Conservation (phyloP, 306 rosid genomes). For the Corylus heterophylla region DNA sequence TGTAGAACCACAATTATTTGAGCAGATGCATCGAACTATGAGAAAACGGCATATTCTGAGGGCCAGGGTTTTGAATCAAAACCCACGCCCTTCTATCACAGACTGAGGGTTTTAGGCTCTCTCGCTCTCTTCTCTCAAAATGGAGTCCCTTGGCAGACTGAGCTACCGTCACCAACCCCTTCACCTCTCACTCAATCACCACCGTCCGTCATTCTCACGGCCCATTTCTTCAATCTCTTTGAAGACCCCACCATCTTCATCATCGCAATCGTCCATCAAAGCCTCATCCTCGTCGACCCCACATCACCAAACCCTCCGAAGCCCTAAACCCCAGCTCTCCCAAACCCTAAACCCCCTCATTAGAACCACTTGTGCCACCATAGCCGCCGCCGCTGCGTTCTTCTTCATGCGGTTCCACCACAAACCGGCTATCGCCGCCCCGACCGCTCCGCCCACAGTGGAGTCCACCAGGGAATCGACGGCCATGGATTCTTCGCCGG, state of each 20-base stretch:
- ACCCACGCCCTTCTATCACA: neutral
- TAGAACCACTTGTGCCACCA: conserved; percentile 50
- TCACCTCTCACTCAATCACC: conserved; percentile 50
- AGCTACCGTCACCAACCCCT: conserved; percentile 46
- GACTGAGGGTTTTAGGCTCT: conserved; percentile 19
- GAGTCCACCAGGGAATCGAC: conserved; percentile 35
- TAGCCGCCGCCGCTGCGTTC: conserved; percentile 56
- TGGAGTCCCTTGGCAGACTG: conserved; percentile 56
- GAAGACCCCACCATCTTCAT: conserved; percentile 9
- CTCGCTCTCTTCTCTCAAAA: conserved; percentile 21
- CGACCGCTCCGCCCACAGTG: conserved; percentile 20
- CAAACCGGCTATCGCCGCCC: conserved; percentile 52
- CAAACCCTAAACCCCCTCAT: conserved; percentile 44
- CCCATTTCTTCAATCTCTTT: conserved; percentile 41
- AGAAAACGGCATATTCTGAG: neutral
- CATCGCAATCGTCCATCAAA: conserved; percentile 34
- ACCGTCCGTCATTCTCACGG: conserved; percentile 34
- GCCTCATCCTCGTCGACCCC: conserved; percentile 33
- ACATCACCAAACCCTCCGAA: conserved; percentile 19
- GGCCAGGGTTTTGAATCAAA: neutral
- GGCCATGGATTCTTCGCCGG: conserved; percentile 15
- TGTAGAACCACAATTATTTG: too few relatives aligned
- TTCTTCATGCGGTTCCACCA: conserved; percentile 48
- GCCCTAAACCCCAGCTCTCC: conserved; percentile 37
- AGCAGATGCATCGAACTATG: neutral